These are phyloP conservation scores for Chrysoporthe deuterocubensis DNA, from an alignment of 2,329 filamentous ascomycete species.

Conservation along the genomic window DNA sequence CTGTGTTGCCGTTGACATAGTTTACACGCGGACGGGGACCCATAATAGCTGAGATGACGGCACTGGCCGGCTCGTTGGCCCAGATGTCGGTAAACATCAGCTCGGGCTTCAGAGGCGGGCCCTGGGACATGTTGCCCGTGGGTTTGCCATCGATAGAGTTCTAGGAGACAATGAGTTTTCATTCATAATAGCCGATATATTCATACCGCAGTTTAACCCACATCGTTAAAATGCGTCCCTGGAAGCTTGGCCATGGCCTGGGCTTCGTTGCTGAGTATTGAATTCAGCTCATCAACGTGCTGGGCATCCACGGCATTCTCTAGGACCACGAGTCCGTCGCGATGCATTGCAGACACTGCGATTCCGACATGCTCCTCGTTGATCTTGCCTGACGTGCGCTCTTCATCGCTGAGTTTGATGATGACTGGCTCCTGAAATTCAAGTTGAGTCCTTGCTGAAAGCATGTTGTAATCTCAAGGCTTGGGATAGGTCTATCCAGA, in stretches of 20 bases:
- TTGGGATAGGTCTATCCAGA: not conserved
- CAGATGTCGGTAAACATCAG: conserved; percentile 32
- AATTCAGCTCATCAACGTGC: conserved; percentile 41
- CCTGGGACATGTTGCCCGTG: conserved; percentile 32
- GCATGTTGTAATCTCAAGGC: not conserved
- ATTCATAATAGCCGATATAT: not conserved
- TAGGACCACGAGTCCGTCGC: conserved; percentile 43
- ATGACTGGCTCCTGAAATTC: conserved; percentile 28
- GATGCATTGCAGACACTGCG: conserved; percentile 41
- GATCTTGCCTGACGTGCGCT: not conserved
- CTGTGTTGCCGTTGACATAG: conserved; percentile 46
- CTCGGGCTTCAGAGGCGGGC: conserved; percentile 5
- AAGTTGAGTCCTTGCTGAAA: not conserved
- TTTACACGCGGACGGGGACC: conserved; percentile 42
- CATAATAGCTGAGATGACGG: conserved; percentile 42
- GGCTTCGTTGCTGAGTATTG: conserved; percentile 42
- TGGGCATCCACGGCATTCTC: conserved; percentile 40
- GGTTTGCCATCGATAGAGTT: not conserved
- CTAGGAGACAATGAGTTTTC: not conserved
- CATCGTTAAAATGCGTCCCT: conserved; percentile 29
- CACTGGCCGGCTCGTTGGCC: conserved; percentile 40
- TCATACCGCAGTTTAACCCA: not conserved
- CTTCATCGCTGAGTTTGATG: conserved; percentile 12
- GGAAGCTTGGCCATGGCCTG: conserved; percentile 33
- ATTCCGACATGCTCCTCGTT: not conserved